Percentiles rank a stretch among this genome's conserved stretches.
Conservation (phyloP, 179 eudicot genomes). For the Corrigiola litoralis region DNA sequence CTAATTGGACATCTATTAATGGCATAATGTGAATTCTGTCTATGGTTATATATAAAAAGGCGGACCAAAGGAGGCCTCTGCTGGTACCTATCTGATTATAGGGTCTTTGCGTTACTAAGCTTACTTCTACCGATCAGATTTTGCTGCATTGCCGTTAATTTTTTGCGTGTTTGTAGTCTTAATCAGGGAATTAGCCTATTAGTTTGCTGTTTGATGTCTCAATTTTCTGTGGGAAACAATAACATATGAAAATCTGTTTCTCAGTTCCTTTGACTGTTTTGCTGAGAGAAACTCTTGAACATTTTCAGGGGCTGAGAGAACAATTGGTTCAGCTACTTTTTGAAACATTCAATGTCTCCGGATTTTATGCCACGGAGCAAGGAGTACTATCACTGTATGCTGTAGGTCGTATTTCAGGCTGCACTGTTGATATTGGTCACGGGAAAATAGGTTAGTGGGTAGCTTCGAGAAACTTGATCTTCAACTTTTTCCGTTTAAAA, state of each 20-base stretch:
- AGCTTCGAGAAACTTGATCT: background rate
- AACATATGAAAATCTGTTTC: background rate
- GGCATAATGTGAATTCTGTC: too few relatives aligned
- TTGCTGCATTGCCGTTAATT: background rate
- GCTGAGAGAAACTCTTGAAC: constrained; percentile 10
- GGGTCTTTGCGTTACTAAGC: too few relatives aligned
- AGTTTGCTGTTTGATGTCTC: background rate
- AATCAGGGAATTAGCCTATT: background rate
- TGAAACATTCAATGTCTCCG: constrained; percentile 83
- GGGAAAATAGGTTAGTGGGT: constrained; percentile 64
- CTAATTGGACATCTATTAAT: too few relatives aligned
- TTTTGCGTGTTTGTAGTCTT: background rate
- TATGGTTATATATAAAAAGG: too few relatives aligned
- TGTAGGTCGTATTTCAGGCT: constrained; percentile 86
- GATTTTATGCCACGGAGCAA: constrained; percentile 83
- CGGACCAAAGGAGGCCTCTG: too few relatives aligned
- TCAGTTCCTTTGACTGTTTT: background rate
- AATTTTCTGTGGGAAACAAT: background rate
- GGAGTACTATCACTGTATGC: constrained; percentile 89
- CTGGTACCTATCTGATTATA: too few relatives aligned
- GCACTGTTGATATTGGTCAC: constrained; percentile 85
- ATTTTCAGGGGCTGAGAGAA: constrained; percentile 61
- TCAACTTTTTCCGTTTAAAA: background rate
- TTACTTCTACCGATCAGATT: too few relatives aligned
- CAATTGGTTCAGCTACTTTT: constrained; percentile 82